phyloP scores from a whole-genome alignment of 257 asterid genomes.

The Ocimum tenuiflorum region DNA sequence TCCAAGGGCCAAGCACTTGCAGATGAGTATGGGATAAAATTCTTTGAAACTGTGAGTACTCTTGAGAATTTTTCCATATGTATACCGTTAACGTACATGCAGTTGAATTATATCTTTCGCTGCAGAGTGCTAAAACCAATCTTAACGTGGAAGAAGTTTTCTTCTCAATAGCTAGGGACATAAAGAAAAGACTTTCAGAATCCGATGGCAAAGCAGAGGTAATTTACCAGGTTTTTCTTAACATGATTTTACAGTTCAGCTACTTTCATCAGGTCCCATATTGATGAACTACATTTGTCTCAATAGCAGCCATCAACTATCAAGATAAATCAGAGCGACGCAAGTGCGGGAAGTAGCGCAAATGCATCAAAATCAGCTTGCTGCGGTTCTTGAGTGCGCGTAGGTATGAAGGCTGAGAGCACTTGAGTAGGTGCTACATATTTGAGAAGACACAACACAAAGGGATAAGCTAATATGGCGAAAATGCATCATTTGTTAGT shows the following conservation, averaged over 20 bases:
- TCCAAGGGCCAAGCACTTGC: conserved; percentile 87
- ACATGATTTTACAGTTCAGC: background rate
- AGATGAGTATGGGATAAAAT: conserved; percentile 77
- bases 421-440: background rate
- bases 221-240: background rate
- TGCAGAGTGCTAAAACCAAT: conserved; percentile 83
- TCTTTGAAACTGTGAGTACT: conserved; percentile 75
- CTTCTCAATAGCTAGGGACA: conserved; percentile 80
- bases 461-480: background rate
- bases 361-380: conserved; percentile 46
- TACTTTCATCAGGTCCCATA: background rate
- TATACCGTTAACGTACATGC: background rate
- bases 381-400: conserved; percentile 53
- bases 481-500: conserved; percentile 2
- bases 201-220: conserved; percentile 67
- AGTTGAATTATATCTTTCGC: background rate
- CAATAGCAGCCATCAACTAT: conserved; percentile 52
- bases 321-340: conserved; percentile 57
- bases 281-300: background rate
- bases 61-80: background rate
- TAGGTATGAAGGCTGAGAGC: background rate
- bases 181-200: conserved; percentile 79
- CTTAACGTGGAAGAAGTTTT: conserved; percentile 81
- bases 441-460: too few species aligned
- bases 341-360: too few species aligned